These are phyloP conservation scores for Diutina siamensis DNA, from an alignment of 1,139 yeast genomes.

Conservation along the genomic window DNA sequence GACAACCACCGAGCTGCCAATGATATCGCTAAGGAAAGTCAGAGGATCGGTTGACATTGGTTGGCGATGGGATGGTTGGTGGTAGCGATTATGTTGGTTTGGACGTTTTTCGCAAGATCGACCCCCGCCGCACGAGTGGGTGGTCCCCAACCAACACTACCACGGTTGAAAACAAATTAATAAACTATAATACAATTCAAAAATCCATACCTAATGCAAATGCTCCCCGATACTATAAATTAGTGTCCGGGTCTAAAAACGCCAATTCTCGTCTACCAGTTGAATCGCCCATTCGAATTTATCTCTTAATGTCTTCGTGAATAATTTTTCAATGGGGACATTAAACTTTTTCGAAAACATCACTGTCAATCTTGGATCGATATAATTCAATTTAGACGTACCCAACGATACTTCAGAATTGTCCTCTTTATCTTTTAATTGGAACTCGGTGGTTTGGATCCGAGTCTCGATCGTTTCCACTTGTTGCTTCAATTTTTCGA, in stretches of 20 bases:
- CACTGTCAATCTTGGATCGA: constrained; percentile 88
- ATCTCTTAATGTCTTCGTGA: constrained; percentile 82
- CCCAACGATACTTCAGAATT: constrained; percentile 90
- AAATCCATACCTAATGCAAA: neutral
- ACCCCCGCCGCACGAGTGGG: too few relatives aligned
- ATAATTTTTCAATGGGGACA: constrained; percentile 87
- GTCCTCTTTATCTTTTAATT: constrained; percentile 84
- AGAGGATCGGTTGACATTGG: constrained; percentile 41
- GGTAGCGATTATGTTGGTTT: neutral
- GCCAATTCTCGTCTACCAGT: constrained; percentile 82
- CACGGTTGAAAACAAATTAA: neutral
- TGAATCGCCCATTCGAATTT: constrained; percentile 96
- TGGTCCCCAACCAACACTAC: too few relatives aligned
- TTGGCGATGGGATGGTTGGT: neutral
- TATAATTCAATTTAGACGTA: constrained; percentile 88
- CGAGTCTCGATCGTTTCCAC: constrained; percentile 64
- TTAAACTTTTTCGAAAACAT: constrained; percentile 76
- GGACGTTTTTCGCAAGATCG: neutral
- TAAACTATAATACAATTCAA: neutral
- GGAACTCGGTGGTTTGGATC: constrained; percentile 56
- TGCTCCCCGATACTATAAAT: too few relatives aligned
- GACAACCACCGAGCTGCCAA: constrained; percentile 72
- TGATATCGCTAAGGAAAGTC: constrained; percentile 66
- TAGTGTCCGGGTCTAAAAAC: too few relatives aligned
- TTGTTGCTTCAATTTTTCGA: constrained; percentile 68